Percentiles rank a stretch among this genome's conserved stretches.
phyloP scores from a whole-genome alignment of 148 eudicot genomes.

The Silene conica region DNA sequence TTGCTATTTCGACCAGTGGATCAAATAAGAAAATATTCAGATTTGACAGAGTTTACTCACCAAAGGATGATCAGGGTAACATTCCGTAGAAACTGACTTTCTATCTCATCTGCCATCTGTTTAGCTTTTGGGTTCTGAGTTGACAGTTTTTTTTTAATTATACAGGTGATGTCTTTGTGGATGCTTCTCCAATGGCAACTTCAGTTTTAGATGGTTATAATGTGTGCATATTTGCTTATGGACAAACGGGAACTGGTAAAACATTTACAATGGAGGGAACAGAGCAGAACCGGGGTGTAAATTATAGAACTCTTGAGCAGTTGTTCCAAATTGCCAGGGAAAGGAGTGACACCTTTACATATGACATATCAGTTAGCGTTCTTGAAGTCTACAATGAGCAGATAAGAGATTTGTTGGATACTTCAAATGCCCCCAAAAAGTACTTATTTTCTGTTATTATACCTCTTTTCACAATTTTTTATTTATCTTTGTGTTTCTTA shows the following conservation, averaged over 20 bases:
- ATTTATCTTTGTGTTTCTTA: no score
- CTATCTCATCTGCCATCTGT: background rate
- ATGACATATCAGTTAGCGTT: slow-evolving; percentile 77
- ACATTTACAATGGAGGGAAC: slow-evolving; percentile 98
- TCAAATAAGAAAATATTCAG: slow-evolving; percentile 63
- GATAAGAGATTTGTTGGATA: slow-evolving; percentile 72
- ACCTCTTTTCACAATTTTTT: background rate
- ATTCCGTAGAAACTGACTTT: background rate
- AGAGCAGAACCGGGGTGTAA: slow-evolving; percentile 77
- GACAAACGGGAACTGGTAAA: slow-evolving; percentile 95
- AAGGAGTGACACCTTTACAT: slow-evolving; percentile 56
- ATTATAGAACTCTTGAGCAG: slow-evolving; percentile 83
- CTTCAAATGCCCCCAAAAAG: slow-evolving; percentile 64
- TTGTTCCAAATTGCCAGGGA: slow-evolving; percentile 62
- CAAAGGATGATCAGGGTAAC: slow-evolving; percentile 86
- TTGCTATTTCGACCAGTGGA: slow-evolving; percentile 48
- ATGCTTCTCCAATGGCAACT: slow-evolving; percentile 88
- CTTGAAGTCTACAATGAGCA: slow-evolving; percentile 98
- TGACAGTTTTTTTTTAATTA: slow-evolving; percentile 6
- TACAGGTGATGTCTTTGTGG: slow-evolving; percentile 77
- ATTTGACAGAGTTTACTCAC: slow-evolving; percentile 83
- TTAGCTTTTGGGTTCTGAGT: background rate
- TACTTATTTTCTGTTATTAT: slow-evolving; percentile 20
- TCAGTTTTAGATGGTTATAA: slow-evolving; percentile 94
- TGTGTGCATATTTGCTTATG: slow-evolving; percentile 95